Evolutionary conservation across 768 basidiomycete genomes (phyloP).

Genomic region (Paxillus ammoniavirescens): DNA sequence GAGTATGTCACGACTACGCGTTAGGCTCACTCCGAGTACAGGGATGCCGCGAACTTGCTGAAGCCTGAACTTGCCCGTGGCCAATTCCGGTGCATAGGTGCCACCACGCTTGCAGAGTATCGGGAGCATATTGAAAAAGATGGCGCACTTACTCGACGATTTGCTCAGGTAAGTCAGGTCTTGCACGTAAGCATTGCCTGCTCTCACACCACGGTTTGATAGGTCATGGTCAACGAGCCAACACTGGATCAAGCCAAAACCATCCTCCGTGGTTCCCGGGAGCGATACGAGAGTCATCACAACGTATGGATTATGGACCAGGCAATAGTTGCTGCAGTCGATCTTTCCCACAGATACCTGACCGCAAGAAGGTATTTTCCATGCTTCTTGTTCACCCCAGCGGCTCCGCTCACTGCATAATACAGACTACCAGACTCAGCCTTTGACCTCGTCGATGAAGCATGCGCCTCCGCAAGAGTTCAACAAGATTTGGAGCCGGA

Average conservation of each 20-base stretch:
- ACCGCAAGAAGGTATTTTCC: conserved; percentile 7
- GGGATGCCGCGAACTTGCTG: conserved; percentile 8
- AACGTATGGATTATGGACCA: conserved; percentile 5
- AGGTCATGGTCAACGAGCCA: conserved; percentile 9
- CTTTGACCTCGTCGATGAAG: conserved; percentile 8
- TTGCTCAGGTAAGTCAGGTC: conserved; percentile 1
- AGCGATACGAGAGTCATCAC: conserved; percentile 6
- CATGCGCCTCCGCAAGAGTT: conserved; percentile 6
- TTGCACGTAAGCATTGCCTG: neutral
- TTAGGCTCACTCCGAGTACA: neutral
- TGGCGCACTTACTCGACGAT: conserved; percentile 8
- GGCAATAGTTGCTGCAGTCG: conserved; percentile 5
- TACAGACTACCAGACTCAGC: conserved; percentile 7
- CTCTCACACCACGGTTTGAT: neutral
- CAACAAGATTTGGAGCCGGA: conserved; percentile 5
- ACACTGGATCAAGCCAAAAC: conserved; percentile 5
- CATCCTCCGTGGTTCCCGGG: conserved; percentile 6
- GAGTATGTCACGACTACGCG: neutral
- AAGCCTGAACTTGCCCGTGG: conserved; percentile 10
- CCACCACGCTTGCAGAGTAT: conserved; percentile 5
- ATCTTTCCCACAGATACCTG: conserved; percentile 7
- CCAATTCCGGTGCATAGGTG: conserved; percentile 8
- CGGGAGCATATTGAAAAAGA: conserved; percentile 11
- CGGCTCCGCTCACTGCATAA: too few species aligned
- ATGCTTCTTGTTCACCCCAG: neutral